Conservation (phyloP, 352 stramenopile species). For the Pythium periplocum region DNA sequence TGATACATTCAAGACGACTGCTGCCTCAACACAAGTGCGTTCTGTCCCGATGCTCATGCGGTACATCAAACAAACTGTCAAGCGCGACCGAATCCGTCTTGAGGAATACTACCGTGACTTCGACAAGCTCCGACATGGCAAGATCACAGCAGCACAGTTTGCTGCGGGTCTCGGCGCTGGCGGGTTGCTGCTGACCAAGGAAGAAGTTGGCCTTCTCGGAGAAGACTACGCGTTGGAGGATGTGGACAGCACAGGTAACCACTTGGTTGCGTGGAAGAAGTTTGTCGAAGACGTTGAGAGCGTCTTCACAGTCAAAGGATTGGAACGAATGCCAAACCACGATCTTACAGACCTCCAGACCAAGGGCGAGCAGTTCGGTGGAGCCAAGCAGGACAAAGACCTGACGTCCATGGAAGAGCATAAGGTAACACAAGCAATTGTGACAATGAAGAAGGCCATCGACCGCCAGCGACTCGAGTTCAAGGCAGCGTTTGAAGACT, state of each 20-base stretch:
- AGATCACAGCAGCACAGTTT: slow-evolving; percentile 69
- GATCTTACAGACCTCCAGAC: slow-evolving; percentile 44
- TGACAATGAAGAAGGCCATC: slow-evolving; percentile 49
- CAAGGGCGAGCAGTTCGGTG: slow-evolving; percentile 53
- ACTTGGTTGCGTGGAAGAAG: slow-evolving; percentile 62
- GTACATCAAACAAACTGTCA: slow-evolving; percentile 78
- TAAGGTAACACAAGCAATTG: slow-evolving; percentile 36
- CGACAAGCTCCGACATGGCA: slow-evolving; percentile 74
- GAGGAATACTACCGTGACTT: slow-evolving; percentile 85
- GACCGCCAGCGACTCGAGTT: slow-evolving; percentile 69
- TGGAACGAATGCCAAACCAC: slow-evolving; percentile 57
- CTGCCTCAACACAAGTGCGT: slow-evolving; percentile 27
- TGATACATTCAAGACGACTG: slow-evolving; percentile 31
- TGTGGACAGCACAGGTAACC: slow-evolving; percentile 52
- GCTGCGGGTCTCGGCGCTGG: slow-evolving; percentile 47
- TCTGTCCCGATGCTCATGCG: slow-evolving; percentile 64
- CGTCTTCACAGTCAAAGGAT: slow-evolving; percentile 71
- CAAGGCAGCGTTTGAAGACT: slow-evolving; percentile 81
- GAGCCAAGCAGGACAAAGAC: slow-evolving; percentile 43
- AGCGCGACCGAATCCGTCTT: slow-evolving; percentile 73
- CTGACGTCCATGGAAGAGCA: slow-evolving; percentile 44
- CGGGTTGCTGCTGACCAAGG: slow-evolving; percentile 44
- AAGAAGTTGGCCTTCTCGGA: slow-evolving; percentile 49
- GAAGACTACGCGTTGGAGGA: slow-evolving; percentile 54
- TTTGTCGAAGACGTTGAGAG: slow-evolving; percentile 82